phyloP scores from a whole-genome alignment of 2,329 filamentous ascomycete species.

The Leptographium procerum region DNA sequence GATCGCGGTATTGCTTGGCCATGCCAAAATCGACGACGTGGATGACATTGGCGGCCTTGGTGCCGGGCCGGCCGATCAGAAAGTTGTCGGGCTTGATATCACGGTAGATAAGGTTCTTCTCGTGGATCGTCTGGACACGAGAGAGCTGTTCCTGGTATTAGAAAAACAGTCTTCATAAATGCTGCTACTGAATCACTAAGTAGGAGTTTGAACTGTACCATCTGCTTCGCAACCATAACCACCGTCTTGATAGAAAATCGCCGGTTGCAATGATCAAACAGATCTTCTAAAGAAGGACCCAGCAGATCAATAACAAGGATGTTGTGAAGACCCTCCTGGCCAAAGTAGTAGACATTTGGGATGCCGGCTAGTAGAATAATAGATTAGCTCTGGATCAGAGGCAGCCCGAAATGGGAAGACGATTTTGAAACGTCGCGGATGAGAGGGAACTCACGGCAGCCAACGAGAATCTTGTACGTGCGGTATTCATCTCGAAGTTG shows the following conservation, averaged over 20 bases:
- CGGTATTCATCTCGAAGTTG: constrained; percentile 97
- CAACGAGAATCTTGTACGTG: constrained; percentile 98
- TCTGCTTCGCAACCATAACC: constrained; percentile 98
- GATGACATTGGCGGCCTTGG: constrained; percentile 94
- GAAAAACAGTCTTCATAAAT: no score
- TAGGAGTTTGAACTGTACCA: constrained; percentile 44
- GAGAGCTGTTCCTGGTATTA: constrained; percentile 49
- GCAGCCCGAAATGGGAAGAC: background rate
- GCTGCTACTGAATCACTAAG: no score
- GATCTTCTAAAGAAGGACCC: constrained; percentile 85
- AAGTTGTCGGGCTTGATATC: constrained; percentile 99
- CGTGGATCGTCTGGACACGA: constrained; percentile 85
- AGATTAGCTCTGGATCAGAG: background rate
- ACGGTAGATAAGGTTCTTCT: constrained; percentile 97
- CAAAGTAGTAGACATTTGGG: constrained; percentile 99
- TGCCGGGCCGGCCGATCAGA: constrained; percentile 81
- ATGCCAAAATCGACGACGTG: constrained; percentile 99
- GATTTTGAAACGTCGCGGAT: no score
- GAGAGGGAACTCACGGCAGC: constrained; percentile 69
- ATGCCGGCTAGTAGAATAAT: constrained; percentile 62
- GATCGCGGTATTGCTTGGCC: constrained; percentile 98
- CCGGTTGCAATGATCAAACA: constrained; percentile 94
- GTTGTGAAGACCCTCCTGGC: constrained; percentile 96
- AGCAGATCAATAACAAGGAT: constrained; percentile 96
- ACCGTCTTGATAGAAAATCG: constrained; percentile 96